Conservation (phyloP, 108 stramenopile genomes). For the Cyclostephanos invisitatus region DNA sequence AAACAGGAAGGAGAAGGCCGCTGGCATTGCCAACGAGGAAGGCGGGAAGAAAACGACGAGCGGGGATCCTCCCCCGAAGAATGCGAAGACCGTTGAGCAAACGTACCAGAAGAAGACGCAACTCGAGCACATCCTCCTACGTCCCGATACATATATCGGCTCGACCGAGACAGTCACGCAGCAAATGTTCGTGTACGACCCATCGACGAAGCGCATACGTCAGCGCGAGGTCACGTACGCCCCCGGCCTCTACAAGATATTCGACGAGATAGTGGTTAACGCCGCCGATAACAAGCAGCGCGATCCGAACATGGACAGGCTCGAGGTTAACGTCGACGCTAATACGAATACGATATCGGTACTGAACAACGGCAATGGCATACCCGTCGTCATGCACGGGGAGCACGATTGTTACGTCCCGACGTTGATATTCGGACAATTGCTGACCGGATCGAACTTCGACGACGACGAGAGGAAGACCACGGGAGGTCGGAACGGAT, state of each 20-base stretch:
- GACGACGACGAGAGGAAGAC: slow-evolving; percentile 98
- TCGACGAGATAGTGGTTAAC: slow-evolving; percentile 99
- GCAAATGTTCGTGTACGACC: slow-evolving; percentile 92
- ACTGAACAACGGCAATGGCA: slow-evolving; percentile 95
- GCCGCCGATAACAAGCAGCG: slow-evolving; percentile 99
- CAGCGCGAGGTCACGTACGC: slow-evolving; percentile 83
- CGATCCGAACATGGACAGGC: slow-evolving; percentile 92
- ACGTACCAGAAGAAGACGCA: slow-evolving; percentile 98
- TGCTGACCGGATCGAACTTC: slow-evolving; percentile 98
- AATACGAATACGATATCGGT: slow-evolving; percentile 86
- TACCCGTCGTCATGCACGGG: slow-evolving; percentile 82
- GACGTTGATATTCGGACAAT: slow-evolving; percentile 97
- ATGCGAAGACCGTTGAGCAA: slow-evolving; percentile 91
- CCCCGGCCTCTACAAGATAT: slow-evolving; percentile 99
- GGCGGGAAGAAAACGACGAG: no score
- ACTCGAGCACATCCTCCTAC: slow-evolving; percentile 96
- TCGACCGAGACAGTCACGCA: slow-evolving; percentile 71
- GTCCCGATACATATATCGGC: slow-evolving; percentile 98
- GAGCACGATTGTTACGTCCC: slow-evolving; percentile 89
- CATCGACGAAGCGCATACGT: slow-evolving; percentile 62
- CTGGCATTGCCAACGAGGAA: no score
- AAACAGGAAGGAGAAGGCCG: no score
- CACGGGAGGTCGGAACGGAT: slow-evolving; percentile 99
- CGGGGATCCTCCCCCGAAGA: no score
- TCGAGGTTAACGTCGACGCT: slow-evolving; percentile 87